Percentiles rank a stretch among this genome's conserved stretches.
These are phyloP conservation scores for Rachicladosporium sp. DNA, from an alignment of 2,329 filamentous ascomycete species.

Conservation along the genomic window DNA sequence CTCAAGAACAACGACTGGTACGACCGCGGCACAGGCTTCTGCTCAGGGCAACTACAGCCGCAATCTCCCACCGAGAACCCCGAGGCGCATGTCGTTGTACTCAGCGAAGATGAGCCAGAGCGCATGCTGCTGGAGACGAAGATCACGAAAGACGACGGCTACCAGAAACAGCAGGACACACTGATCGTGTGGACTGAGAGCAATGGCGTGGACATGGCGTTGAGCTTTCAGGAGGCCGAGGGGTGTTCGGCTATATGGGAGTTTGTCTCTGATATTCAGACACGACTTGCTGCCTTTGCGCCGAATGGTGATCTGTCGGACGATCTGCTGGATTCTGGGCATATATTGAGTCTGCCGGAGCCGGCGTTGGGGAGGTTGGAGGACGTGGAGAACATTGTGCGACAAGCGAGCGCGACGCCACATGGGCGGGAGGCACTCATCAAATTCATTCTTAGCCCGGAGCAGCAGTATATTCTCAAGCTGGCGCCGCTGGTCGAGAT, in stretches of 20 bases:
- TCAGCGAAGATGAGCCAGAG: constrained; percentile 83
- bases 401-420: constrained; percentile 60
- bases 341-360: constrained; percentile 58
- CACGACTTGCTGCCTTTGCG: constrained; percentile 46
- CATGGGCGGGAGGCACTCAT: constrained; percentile 73
- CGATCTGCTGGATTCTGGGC: constrained; percentile 62
- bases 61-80: constrained; percentile 40
- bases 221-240: constrained; percentile 95
- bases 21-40: constrained; percentile 92
- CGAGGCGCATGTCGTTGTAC: constrained; percentile 77
- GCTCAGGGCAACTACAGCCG: constrained; percentile 54
- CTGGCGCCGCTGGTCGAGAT: constrained; percentile 74
- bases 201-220: constrained; percentile 86
- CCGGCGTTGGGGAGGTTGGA: constrained; percentile 71
- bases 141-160: constrained; percentile 87
- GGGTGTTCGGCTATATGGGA: constrained; percentile 92
- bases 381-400: constrained; percentile 77
- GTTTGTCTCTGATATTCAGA: constrained; percentile 78
- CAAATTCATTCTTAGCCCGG: constrained; percentile 73
- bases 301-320: constrained; percentile 80
- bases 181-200: constrained; percentile 96
- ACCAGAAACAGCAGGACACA: constrained; percentile 98
- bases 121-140: constrained; percentile 76
- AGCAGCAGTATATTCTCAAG: constrained; percentile 63
- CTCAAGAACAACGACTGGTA: constrained; percentile 99